phyloP scores from a whole-genome alignment of 306 rosid species.

The Psophocarpus tetragonolobus region DNA sequence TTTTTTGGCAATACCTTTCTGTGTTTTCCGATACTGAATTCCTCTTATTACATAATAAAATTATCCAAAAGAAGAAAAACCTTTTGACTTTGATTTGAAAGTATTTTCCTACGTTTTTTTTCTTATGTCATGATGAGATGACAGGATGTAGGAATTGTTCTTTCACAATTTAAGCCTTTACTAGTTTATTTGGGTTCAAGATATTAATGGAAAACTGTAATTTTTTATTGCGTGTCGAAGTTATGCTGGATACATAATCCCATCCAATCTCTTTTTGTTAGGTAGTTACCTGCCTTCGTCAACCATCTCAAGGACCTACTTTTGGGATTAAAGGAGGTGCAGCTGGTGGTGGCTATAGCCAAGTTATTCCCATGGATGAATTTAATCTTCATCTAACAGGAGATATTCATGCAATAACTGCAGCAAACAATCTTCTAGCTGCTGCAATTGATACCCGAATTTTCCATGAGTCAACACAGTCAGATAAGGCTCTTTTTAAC shows the following conservation, averaged over 20 bases:
- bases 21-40: too few species aligned
- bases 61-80: neutral
- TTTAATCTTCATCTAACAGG: conserved; percentile 98
- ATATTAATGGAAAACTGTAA: neutral
- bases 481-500: conserved; percentile 94
- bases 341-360: conserved; percentile 99
- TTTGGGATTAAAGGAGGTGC: conserved; percentile 99
- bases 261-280: conserved; percentile 37
- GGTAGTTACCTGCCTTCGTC: conserved; percentile 97
- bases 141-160: neutral
- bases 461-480: conserved; percentile 91
- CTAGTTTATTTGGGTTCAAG: neutral
- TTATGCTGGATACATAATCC: conserved; percentile 19
- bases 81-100: neutral
- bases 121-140: neutral
- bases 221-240: conserved; percentile 9
- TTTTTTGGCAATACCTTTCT: conserved; percentile 1
- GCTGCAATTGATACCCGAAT: conserved; percentile 94
- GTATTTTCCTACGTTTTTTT: neutral
- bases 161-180: conserved; percentile 5
- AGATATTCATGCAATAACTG: conserved; percentile 97
- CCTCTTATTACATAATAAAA: too few species aligned
- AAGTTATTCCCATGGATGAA: conserved; percentile 99
- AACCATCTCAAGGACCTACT: conserved; percentile 99
- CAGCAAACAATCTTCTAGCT: conserved; percentile 96